A percentile compares a stretch with the other conserved stretches of the same genome.
phyloP scores from a whole-genome alignment of 139 green algal genomes.

The Micractinium conductrix region DNA sequence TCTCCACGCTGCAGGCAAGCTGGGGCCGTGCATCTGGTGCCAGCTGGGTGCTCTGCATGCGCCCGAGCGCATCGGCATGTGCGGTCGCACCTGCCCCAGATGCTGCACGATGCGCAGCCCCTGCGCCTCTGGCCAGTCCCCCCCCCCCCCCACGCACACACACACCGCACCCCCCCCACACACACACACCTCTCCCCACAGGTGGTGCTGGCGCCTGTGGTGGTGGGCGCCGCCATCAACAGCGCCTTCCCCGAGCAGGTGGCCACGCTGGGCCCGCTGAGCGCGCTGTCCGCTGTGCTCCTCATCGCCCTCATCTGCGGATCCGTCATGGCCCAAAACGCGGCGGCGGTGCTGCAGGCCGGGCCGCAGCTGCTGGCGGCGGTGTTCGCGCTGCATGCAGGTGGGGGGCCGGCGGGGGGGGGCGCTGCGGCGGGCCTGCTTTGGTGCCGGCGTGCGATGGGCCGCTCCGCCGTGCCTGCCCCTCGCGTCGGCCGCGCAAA shows the following conservation, averaged over 20 bases:
- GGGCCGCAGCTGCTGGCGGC: constrained; percentile 57
- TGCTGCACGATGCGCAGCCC: no score
- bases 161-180: no score
- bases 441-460: no score
- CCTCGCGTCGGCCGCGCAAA: no score
- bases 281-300: constrained; percentile 50
- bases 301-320: constrained; percentile 73
- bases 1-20: constrained; percentile 66
- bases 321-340: constrained; percentile 64
- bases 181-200: no score
- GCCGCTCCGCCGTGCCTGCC: no score
- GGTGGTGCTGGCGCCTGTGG: constrained; percentile 82
- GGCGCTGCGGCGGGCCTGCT: background rate
- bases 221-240: constrained; percentile 68
- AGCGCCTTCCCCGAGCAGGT: constrained; percentile 58
- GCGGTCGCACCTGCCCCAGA: no score
- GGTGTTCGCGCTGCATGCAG: constrained; percentile 64
- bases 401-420: background rate
- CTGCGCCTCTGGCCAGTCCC: no score
- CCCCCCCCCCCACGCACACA: no score
- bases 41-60: no score
- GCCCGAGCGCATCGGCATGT: no score
- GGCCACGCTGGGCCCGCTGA: constrained; percentile 17
- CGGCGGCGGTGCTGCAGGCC: constrained; percentile 46
- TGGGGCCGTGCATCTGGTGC: background rate